These are phyloP conservation scores for Ceratocystis diversiconidia DNA, from an alignment of 2,329 filamentous ascomycete genomes.

Conservation along the genomic window DNA sequence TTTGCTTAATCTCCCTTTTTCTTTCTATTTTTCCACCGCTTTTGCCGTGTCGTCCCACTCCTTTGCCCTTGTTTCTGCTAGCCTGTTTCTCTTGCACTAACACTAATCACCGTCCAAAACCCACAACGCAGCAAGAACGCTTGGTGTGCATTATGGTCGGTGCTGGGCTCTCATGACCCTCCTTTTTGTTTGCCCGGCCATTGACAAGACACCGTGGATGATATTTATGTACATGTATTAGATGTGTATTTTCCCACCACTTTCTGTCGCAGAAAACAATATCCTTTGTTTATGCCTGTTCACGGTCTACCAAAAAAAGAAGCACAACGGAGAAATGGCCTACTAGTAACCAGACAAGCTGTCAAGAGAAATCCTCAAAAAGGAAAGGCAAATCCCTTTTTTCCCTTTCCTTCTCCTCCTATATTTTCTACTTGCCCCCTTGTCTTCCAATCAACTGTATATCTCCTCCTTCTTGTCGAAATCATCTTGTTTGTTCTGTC, in stretches of 20 bases:
- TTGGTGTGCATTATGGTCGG: background rate
- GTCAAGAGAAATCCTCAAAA: too few relatives aligned
- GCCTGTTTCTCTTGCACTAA: background rate
- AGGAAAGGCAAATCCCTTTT: too few relatives aligned
- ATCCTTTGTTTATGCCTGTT: background rate
- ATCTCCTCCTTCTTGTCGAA: background rate
- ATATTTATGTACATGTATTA: background rate
- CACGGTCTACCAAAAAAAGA: background rate
- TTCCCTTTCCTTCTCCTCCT: too few relatives aligned
- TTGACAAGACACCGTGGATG: background rate
- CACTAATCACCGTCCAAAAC: background rate
- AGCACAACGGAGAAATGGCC: background rate
- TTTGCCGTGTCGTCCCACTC: background rate
- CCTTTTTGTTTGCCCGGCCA: background rate
- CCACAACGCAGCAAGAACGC: background rate
- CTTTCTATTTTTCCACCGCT: background rate
- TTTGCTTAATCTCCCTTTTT: background rate
- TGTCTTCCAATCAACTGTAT: too few relatives aligned
- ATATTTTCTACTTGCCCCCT: too few relatives aligned
- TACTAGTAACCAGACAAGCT: too few relatives aligned
- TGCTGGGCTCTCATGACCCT: background rate
- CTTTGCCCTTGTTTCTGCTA: background rate
- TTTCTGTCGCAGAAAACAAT: background rate
- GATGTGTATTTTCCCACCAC: background rate
- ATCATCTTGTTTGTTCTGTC: background rate